Evolutionary conservation across 306 rosid species (phyloP), one percentile per base, ranked within the genome.

Genomic region (Arachis hypogaea): DNA sequence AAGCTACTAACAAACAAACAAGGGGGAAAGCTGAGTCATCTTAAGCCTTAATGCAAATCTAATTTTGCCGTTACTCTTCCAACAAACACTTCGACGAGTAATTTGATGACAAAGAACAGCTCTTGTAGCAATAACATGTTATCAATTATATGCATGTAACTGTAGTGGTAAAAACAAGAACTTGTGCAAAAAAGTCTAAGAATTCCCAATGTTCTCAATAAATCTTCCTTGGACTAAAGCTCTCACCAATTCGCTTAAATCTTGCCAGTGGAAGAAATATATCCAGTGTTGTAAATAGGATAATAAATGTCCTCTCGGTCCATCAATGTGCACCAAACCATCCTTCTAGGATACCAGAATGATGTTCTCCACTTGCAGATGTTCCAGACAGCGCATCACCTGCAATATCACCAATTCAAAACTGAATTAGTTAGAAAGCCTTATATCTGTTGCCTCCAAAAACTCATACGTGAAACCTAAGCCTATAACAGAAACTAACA

Each of bases 301-400:
- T 92, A 60, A 92, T 57, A 59, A 88, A 65, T 33, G 86, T 66
- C 8, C 98, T 77, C 44, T 88, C 92, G 0, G 86, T 92, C 98
- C 94, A 92, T 96, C 98, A 92, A 58, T 84, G 91, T 69, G 29
- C 85, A 61, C 98, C 98, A 85, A 92, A 92, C 98, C 98, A 92
- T 38, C 94, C 93, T 84, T 92, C 98, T 44, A 92, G 82, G 44
- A 92, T 89, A 73, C 98, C 98, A 0, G 74, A 59, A 69, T 92
- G 98, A 85, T 90, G 98, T 79, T 80, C 82, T 60, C 88, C 96
- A 76, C 85, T 84, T 41, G 92, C 73, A 52, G 98, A 90, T 68
- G 98, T 92, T 72, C 98, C 98, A 14, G 98, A 92, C 59, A 92
- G 94, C 83, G 90, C 98, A 56, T 92, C 98, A 78, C 98, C 98